phyloP scores from a whole-genome alignment of 2,329 filamentous ascomycete genomes.

The Colletotrichum shisoi region DNA sequence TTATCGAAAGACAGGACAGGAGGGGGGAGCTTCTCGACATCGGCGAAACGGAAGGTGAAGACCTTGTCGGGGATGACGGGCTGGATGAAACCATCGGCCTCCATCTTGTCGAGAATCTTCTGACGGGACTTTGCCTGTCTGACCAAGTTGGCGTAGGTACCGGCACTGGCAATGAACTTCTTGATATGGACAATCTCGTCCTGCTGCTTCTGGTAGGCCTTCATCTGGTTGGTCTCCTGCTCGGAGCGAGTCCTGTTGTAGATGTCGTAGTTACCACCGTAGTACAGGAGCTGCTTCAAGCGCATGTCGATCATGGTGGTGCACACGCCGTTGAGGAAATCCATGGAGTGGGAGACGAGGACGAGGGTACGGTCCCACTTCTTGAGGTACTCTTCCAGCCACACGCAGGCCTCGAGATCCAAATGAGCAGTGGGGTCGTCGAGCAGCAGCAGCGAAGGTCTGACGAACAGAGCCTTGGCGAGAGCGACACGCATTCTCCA shows the following conservation, averaged over 20 bases:
- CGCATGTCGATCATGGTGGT: slow-evolving; percentile 99
- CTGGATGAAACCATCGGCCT: slow-evolving; percentile 98
- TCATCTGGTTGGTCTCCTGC: slow-evolving; percentile 97
- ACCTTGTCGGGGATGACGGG: slow-evolving; percentile 83
- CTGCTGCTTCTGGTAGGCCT: slow-evolving; percentile 98
- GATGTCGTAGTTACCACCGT: slow-evolving; percentile 99
- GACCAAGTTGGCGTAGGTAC: slow-evolving; percentile 99
- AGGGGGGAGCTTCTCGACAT: slow-evolving; percentile 98
- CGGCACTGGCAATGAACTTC: slow-evolving; percentile 99
- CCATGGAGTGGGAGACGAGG: slow-evolving; percentile 96
- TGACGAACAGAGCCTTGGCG: slow-evolving; percentile 97
- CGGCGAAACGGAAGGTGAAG: slow-evolving; percentile 97
- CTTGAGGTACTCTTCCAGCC: slow-evolving; percentile 99
- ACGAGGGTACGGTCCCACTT: slow-evolving; percentile 99
- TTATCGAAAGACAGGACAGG: slow-evolving; percentile 96
- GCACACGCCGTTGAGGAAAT: slow-evolving; percentile 99
- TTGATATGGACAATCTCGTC: slow-evolving; percentile 99
- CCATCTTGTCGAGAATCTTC: slow-evolving; percentile 99
- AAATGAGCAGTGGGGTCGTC: slow-evolving; percentile 99
- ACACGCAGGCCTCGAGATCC: slow-evolving; percentile 99
- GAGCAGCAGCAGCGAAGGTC: slow-evolving; percentile 92
- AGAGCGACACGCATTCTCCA: slow-evolving; percentile 99
- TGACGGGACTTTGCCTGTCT: slow-evolving; percentile 98
- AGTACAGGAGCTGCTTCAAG: slow-evolving; percentile 87
- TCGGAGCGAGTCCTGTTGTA: slow-evolving; percentile 94